These are phyloP conservation scores for Tolypocladium amazonense DNA, from an alignment of 2,329 filamentous ascomycete genomes.

Conservation along the genomic window DNA sequence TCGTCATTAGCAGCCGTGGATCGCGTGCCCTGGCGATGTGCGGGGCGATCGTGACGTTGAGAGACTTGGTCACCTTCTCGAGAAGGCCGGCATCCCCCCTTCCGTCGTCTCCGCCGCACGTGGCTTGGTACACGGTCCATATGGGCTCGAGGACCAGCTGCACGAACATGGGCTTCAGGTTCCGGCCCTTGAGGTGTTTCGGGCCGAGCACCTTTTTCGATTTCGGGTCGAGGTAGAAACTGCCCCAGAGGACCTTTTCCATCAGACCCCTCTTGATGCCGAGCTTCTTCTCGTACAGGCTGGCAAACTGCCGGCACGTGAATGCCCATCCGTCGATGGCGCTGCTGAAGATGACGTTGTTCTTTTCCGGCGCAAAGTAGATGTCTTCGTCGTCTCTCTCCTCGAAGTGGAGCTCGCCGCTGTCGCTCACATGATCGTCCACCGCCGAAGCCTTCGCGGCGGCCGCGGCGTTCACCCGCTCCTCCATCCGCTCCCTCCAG, in stretches of 20 bases:
- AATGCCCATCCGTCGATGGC: slow-evolving; percentile 99
- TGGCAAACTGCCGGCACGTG: slow-evolving; percentile 87
- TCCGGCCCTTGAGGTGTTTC: slow-evolving; percentile 87
- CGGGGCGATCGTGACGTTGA: slow-evolving; percentile 73
- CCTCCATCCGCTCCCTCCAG: slow-evolving; percentile 89
- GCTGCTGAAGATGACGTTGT: slow-evolving; percentile 98
- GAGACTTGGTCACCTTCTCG: slow-evolving; percentile 90
- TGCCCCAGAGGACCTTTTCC: slow-evolving; percentile 94
- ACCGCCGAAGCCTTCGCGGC: slow-evolving; percentile 45
- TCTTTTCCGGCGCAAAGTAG: slow-evolving; percentile 96
- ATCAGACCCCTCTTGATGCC: slow-evolving; percentile 81
- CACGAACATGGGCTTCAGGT: slow-evolving; percentile 93
- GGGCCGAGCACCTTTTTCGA: slow-evolving; percentile 84
- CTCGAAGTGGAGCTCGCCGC: slow-evolving; percentile 63
- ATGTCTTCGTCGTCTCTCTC: slow-evolving; percentile 93
- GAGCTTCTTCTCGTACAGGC: slow-evolving; percentile 90
- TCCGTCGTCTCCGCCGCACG: slow-evolving; percentile 68
- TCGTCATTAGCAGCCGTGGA: slow-evolving; percentile 69
- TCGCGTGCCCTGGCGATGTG: slow-evolving; percentile 79
- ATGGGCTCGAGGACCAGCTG: slow-evolving; percentile 91
- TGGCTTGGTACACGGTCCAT: slow-evolving; percentile 92
- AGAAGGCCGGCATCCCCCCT: slow-evolving; percentile 74
- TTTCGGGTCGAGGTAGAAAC: slow-evolving; percentile 93
- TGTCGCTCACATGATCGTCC: slow-evolving; percentile 38
- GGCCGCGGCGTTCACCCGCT: slow-evolving; percentile 63